Evolutionary conservation across 441 rosid species (phyloP).

Genomic region (Brassica hybrid): DNA sequence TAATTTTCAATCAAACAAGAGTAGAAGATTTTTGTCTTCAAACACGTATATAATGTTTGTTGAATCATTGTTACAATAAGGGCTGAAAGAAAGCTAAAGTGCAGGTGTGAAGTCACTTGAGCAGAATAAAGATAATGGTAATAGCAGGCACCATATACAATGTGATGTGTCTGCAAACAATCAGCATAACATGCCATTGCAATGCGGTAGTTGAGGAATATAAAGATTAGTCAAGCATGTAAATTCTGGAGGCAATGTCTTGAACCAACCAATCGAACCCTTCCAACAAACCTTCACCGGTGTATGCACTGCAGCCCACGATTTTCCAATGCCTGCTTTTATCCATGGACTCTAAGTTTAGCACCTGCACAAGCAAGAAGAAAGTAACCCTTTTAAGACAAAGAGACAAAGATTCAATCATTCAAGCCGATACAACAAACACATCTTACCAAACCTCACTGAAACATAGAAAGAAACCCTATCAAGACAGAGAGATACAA

Average conservation of each 20-base stretch:
- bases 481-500: neutral
- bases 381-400: neutral
- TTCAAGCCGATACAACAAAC: neutral
- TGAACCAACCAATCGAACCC: constrained; percentile 96
- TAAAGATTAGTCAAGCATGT: constrained; percentile 64
- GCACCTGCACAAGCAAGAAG: constrained; percentile 51
- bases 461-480: too few relatives aligned
- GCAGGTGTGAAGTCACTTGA: neutral
- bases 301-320: constrained; percentile 90
- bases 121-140: neutral
- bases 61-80: neutral
- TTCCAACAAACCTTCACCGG: constrained; percentile 84
- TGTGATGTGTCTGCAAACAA: neutral
- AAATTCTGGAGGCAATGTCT: too few relatives aligned
- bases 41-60: neutral
- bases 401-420: too few relatives aligned
- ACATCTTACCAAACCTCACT: too few relatives aligned
- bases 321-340: constrained; percentile 86
- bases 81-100: neutral
- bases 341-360: constrained; percentile 86
- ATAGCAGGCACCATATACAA: neutral
- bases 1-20: constrained; percentile 2
- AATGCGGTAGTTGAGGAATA: neutral
- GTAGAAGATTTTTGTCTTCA: constrained; percentile 10
- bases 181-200: neutral